Evolutionary conservation across 1,139 yeast genomes (phyloP), one percentile per base, ranked within the genome.

Genomic region (Candida sanyaensis): DNA sequence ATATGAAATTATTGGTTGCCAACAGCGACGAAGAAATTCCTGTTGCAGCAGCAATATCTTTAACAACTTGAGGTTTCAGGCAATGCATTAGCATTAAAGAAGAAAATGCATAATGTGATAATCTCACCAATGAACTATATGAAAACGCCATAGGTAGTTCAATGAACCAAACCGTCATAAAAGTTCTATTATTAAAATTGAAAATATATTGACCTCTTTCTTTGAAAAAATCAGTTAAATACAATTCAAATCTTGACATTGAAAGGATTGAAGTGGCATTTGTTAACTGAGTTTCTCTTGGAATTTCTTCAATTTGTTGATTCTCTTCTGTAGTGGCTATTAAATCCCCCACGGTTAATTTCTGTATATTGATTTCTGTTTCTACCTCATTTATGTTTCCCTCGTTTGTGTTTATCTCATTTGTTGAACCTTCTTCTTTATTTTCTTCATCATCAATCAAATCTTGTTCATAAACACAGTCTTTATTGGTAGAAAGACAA

Each of bases 401-500:
- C n/a, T 17, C 21, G 21, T 17, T 17, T 17, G 21, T 17, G 21
- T 17, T 26, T 26, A 26, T 4, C 28, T 5, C 9, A 8, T 26
- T 26, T 8, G 6, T 26, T 4, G 28, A n/a, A 5, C 28, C 39
- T n/a, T 23, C 29, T 24, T 36, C 29, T 24, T 36, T 13, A 3
- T 36, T 17, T 17, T 34, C 37, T 9, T 34, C 38, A 21, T 34
- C 28, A 13, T 6, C 27, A 33, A 4, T 12, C 12, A 24, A n/a
- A 23, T 36, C 43, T 4, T 26, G 27, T 17, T 37, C 39, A 23
- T 42, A 42, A 10, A 34, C 13, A 28, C 44, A 42, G 6, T 34
- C 40, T 21, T 40, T 27, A 6, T 21, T 34, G 11, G 44, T 42
- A 34, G 34, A 29, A 5, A 33, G 23, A 33, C 44, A 42, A 23